Base-by-base conservation (phyloP, 2,329 filamentous ascomycete genomes). In the Fusarium duplospermum region DNA sequence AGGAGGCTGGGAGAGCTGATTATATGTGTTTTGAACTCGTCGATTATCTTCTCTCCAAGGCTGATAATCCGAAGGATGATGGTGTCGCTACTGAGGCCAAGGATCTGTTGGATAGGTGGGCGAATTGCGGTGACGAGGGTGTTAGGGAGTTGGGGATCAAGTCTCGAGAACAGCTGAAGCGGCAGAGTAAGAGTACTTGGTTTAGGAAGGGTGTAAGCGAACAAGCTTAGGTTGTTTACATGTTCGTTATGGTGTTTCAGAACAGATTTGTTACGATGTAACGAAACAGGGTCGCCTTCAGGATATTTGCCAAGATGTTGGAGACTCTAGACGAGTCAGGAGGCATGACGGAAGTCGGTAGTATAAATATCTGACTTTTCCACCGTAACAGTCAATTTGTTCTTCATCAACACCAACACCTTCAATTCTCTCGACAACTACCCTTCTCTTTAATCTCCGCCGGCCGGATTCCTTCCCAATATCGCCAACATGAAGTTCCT, bases 21-120 rank as follows among this genome's bases (percentile, higher is more conserved):
- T 74, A 76, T 56, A 62, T 80, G 7, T 66, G 74, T 2, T 58
- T 71, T 24, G 77, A 79, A 8, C 29, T 80, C 2, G 58, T 69
- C 8, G 52, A 29, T 0, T 13, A 52, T 11, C 11, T 80, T 2
- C 13, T 79, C 7, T 24, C 16, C 2, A 36, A 57, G 6, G 62
- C 64, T 0, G n/a, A 22, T 0, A 52, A 70, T 3, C 56, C 62
- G 8, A 20, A 36, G 1, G 56, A 72, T 1, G 42, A 61, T 3
- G 27, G 18, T 0, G 11, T 67, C 29, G 58, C 66, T 11, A 18
- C 29, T 1, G 56, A 63, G 13, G 65, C 64, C 0, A 66, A 47
- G 29, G 24, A 65, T 2, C 18, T 74, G 50, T 58, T 80, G 31
- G 9, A 38, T 1, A 63, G 42, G 2, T 76, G 71, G 79, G 54